phyloP scores from a whole-genome alignment of 768 basidiomycete genomes.

The Macrolepiota albuminosa region DNA sequence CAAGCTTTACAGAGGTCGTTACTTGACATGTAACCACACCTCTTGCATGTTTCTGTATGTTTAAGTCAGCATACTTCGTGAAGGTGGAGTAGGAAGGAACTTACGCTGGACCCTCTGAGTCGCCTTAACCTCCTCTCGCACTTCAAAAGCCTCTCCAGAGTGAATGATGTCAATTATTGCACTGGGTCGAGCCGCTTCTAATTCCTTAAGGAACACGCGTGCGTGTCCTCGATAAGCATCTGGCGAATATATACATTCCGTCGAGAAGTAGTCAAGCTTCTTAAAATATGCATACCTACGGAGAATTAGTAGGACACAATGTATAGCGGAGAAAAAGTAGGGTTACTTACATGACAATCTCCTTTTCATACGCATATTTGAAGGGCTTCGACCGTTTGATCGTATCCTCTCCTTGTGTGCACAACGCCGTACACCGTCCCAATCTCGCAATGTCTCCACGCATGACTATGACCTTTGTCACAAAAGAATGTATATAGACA shows the following conservation, averaged over 20 bases:
- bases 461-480: conserved; percentile 64
- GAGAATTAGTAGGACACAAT: not conserved
- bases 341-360: conserved; percentile 87
- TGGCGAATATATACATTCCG: conserved; percentile 98
- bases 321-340: not conserved
- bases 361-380: conserved; percentile 99
- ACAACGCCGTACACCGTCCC: conserved; percentile 90
- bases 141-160: conserved; percentile 88
- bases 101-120: conserved; percentile 81
- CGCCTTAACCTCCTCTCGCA: conserved; percentile 80
- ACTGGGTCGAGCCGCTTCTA: conserved; percentile 90
- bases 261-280: conserved; percentile 98
- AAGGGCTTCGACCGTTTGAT: conserved; percentile 99
- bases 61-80: conserved; percentile 4
- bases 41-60: conserved; percentile 73
- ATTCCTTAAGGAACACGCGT: conserved; percentile 87
- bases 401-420: conserved; percentile 93
- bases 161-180: conserved; percentile 98
- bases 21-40: conserved; percentile 95
- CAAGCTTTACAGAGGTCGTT: conserved; percentile 98
- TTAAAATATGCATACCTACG: conserved; percentile 98
- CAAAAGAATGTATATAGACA: not conserved
- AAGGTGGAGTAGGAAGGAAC: conserved; percentile 22
- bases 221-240: conserved; percentile 98
- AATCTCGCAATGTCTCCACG: conserved; percentile 95